Base-by-base conservation (phyloP, 208 protist species). In the Angomonas desouzai region DNA sequence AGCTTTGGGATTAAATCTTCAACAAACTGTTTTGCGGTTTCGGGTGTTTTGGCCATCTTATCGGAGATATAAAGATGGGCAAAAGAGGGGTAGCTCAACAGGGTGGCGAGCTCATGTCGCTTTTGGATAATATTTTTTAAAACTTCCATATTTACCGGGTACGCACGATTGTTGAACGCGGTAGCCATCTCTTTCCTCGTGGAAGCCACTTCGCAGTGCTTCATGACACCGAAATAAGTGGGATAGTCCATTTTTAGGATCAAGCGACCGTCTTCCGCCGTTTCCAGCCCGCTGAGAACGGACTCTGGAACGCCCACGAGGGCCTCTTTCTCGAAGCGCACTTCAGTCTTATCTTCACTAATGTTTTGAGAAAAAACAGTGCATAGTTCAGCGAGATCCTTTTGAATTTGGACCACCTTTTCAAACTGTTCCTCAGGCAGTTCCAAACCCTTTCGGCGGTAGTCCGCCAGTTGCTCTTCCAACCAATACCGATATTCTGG, bases 201-300 rank as follows among this genome's bases (percentile, higher is more conserved):
- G 48, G 75, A 64, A 13, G 83, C 80, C 27, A 94, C 77, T 63
- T 89, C 74, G 74, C 89, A 94, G 67, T 83, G 87, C 64, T 79
- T 83, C 88, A 92, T 86, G 25, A 94, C 81, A 6, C 70, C 83
- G 71, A 91, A 92, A 75, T 85, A 92, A 11, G 89, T 94, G 27
- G 89, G 85, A 62, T 92, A 92, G 69, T 94, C 89, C 74, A 92
- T 84, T 63, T 86, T 89, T 36, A 90, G 70, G 11, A 83, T 76
- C 55, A 68, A 81, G 45, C 60, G 68, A 3, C 75, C 81, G 7
- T 51, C 65, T 36, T 73, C 79, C 32, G 74, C 64, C 30, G 63
- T 79, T 56, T 72, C 74, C 30, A 92, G 71, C 20, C 56, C 27
- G 34, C 48, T 64, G 28, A 90, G 36, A n/a, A 87, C 36, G 47